Percentiles rank a stretch among this genome's conserved stretches.
These are phyloP conservation scores for Pythium myriotylum DNA, from an alignment of 352 stramenopile genomes.

Conservation along the genomic window DNA sequence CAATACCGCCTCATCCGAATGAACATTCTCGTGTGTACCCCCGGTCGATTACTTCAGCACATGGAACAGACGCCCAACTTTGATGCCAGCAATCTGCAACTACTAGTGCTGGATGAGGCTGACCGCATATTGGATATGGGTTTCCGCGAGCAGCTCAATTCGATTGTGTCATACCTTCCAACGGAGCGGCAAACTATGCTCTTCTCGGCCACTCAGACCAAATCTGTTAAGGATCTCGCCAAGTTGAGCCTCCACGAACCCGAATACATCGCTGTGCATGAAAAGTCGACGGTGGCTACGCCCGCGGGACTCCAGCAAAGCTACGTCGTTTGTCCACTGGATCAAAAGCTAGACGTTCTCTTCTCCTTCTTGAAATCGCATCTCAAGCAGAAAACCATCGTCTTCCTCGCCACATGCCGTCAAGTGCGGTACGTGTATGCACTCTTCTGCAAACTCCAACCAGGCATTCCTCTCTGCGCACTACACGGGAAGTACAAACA, in stretches of 20 bases:
- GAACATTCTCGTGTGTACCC: constrained; percentile 98
- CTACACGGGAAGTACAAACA: constrained; percentile 99
- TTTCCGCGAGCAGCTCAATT: constrained; percentile 98
- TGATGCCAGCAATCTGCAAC: constrained; percentile 92
- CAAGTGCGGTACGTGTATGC: constrained; percentile 96
- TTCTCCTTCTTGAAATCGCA: constrained; percentile 99
- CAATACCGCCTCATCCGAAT: constrained; percentile 94
- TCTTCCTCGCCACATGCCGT: constrained; percentile 98
- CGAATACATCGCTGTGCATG: constrained; percentile 98
- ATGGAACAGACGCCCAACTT: constrained; percentile 98
- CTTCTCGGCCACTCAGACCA: constrained; percentile 98
- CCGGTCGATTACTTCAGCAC: constrained; percentile 97
- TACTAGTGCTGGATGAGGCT: constrained; percentile 99
- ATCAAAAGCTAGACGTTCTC: constrained; percentile 97
- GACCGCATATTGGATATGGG: constrained; percentile 99
- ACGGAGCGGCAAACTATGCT: constrained; percentile 94
- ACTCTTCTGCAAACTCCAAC: constrained; percentile 96
- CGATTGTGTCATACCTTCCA: constrained; percentile 97
- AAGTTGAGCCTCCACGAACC: constrained; percentile 93
- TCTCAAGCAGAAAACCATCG: constrained; percentile 98
- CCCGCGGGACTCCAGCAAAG: constrained; percentile 94
- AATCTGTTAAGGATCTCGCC: constrained; percentile 96
- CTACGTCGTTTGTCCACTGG: constrained; percentile 94
- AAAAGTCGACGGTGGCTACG: constrained; percentile 90
- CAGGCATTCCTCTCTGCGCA: constrained; percentile 95